Base-by-base conservation (phyloP, 2,329 filamentous ascomycete genomes). In the Aspergillus hiratsukae region DNA sequence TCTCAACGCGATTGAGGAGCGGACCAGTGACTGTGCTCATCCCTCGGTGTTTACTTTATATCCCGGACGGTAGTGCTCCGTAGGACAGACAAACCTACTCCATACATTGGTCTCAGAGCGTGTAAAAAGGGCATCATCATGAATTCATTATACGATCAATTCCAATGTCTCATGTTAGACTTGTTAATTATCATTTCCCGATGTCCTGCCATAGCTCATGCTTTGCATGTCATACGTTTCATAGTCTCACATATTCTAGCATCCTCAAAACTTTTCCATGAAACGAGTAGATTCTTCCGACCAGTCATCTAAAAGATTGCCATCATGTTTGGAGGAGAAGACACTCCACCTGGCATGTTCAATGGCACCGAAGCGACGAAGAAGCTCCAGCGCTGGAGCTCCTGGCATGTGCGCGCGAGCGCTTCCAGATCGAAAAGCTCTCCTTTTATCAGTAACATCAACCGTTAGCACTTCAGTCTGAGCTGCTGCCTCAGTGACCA, bases 291-390 rank as follows among this genome's bases (percentile, higher is more conserved):
- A 17, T 19, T 43, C 31, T 23, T 23, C 19, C 37, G 41, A 19
- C 25, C 21, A 9, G 14, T n/a, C 23, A 11, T 37, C 61, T 66
- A 79, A 45, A 79, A 79, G 19, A 79, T 75, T 0, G 77, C 76
- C 55, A 78, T 69, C 37, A 72, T 72, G 49, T 78, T 78, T 2
- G 77, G 76, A 7, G 78, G 77, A 48, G 74, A 77, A 3, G 73
- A 75, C 3, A 80, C 72, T 3, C 75, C 77, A 8, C 78, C 78
- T 1, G 76, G 76, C 64, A 80, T 77, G 52, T 81, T 80, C 50
- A 82, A 68, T 1, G 79, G 79, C 46, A 75, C 70, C 7, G 76
- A 80, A 0, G 78, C 70, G 3, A 83, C 66, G 60, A 83, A 83
- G 63, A 83, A 81, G 0, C 69, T 72, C 74, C 77, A 81, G 14